Evolutionary conservation across 2,329 filamentous ascomycete genomes (phyloP), one percentile per base, ranked within the genome.

Genomic region (Mycocentrospora acerina): DNA sequence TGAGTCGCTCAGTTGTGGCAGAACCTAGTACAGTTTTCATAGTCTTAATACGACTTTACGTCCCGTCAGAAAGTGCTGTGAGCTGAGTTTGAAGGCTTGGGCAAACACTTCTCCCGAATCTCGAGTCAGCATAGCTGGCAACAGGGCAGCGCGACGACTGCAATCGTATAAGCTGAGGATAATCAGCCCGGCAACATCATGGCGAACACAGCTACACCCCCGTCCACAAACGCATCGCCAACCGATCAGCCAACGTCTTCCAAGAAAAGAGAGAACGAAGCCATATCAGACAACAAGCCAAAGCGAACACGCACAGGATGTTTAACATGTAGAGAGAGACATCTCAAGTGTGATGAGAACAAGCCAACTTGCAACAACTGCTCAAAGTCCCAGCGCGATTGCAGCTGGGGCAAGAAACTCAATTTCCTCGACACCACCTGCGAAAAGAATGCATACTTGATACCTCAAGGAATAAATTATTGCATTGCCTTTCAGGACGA

Each of bases 361-460:
- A 59, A 76, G 44, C 80, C 80, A 8, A 71, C 73, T 38, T 84
- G 81, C 59, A 75, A 86, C 56, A 96, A 96, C 59, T 96, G 91
- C 69, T 81, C 82, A 42, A 96, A 95, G 70, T 93, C 90, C 35
- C 90, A 83, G 58, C 78, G 91, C 34, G 75, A 83, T 40, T 97
- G 91, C 73, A 90, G 90, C 64, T 81, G 90, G 53, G 91, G 90
- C 13, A 76, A 96, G 34, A 81, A 88, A 25, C 74, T 97, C 27
- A 96, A 95, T 69, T 97, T 95, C 59, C 90, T 95, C 53, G 90
- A 95, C 60, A 86, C 85, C 3, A 84, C 85, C 46, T 83, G 85
- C 40, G 82, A 86, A 31, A 57, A 71, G 75, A 33, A 88, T 85
- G 35, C 83, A 82, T 9, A 78, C 79, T 32, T 60, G 5, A 53